Base-by-base conservation (phyloP, 495 filamentous ascomycete genomes). In the Tuber aestivum region DNA sequence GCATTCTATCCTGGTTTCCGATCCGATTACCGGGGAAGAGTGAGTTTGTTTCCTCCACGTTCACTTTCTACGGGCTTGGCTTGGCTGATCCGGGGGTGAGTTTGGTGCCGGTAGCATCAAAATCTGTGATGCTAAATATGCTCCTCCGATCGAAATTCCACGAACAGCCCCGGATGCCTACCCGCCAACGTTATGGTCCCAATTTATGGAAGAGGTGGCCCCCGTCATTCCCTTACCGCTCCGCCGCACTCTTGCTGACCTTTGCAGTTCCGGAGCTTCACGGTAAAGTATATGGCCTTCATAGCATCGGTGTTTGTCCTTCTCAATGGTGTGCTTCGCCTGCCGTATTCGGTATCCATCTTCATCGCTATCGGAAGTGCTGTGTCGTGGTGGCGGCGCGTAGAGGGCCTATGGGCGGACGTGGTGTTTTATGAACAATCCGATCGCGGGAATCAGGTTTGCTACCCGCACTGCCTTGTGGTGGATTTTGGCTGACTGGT, bases 41-140 rank as follows among this genome's bases (percentile, higher is more conserved):
- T 82, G n/a, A n/a, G 70, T 69, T 72, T 61, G 27, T 61, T 44
- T 70, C 23, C 40, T n/a, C 42, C 44, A 16, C 40, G 21, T 72
- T 61, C 18, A 61, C 42, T 68, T 40, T 61, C n/a, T 65, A 16
- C 41, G 18, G 16, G 37, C 4, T 38, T 21, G 37, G 44, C 32
- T 45, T 40, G 38, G 27, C 75, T 77, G 40, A 69, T 35, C n/a
- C 42, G 65, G 21, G 35, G 68, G 35, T 14, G 14, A 37, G n/a
- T 20, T 70, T 41, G 38, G 61, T 40, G 7, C 16, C 20, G 42
- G 42, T 50, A 82, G 79, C 12, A 38, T 81, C n/a, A 4, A 21
- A n/a, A 75, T 81, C 41, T 81, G 79, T 70, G 80, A 82, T 72
- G 80, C 80, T 18, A 82, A 82, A 79, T 82, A 82, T 56, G 76